Percentiles rank a stretch among this genome's conserved stretches.
Evolutionary conservation across 2,329 filamentous ascomycete genomes (phyloP).

Genomic region (Celoporthe dispersa): DNA sequence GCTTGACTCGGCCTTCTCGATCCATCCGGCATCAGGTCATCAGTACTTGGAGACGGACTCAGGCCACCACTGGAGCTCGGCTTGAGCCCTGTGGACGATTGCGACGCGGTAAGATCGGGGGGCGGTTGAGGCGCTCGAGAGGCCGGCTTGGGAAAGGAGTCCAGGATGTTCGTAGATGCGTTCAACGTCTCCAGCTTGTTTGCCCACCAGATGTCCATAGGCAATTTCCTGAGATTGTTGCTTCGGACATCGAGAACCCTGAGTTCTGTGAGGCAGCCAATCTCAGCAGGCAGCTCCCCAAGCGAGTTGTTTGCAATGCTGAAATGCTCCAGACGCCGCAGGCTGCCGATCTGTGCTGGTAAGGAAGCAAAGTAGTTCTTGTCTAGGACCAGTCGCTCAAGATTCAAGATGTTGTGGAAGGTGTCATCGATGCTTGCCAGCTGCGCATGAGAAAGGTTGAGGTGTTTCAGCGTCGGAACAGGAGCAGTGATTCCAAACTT

Average conservation of each 20-base stretch:
- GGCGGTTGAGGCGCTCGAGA: constrained; percentile 69
- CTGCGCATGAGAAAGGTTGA: constrained; percentile 92
- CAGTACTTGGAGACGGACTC: constrained; percentile 71
- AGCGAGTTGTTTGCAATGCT: constrained; percentile 93
- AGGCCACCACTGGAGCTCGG: constrained; percentile 44
- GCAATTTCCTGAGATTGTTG: constrained; percentile 89
- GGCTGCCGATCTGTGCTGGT: constrained; percentile 80
- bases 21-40: constrained; percentile 68
- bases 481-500: constrained; percentile 82
- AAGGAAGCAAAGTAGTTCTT: constrained; percentile 95
- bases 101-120: constrained; percentile 48
- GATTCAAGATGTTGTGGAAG: constrained; percentile 83
- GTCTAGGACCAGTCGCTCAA: constrained; percentile 87
- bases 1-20: constrained; percentile 81
- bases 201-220: constrained; percentile 95
- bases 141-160: constrained; percentile 85
- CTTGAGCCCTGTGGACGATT: constrained; percentile 41
- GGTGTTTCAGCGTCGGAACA: constrained; percentile 79
- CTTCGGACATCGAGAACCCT: constrained; percentile 86
- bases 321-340: constrained; percentile 84
- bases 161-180: constrained; percentile 90
- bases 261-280: constrained; percentile 84
- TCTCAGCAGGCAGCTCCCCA: constrained; percentile 80
- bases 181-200: constrained; percentile 90
- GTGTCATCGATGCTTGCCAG: constrained; percentile 87